Evolutionary conservation across 345 rosid species (phyloP).

Genomic region (Cardiospermum halicacabum): DNA sequence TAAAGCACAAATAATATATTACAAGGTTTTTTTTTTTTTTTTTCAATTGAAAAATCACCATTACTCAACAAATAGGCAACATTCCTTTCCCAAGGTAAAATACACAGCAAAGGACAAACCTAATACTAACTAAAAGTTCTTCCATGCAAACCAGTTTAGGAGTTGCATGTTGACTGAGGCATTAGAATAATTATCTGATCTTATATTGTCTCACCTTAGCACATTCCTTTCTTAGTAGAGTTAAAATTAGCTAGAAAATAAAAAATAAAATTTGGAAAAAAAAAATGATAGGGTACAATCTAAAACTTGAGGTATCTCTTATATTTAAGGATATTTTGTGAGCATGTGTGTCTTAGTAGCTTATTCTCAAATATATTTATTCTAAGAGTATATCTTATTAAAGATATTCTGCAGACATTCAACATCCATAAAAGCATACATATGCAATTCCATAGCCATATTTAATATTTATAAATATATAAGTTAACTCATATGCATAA

Average conservation of each 20-base stretch:
- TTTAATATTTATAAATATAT: background rate
- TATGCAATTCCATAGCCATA: background rate
- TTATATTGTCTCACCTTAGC: no score
- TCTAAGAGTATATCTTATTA: background rate
- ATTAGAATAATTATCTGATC: background rate
- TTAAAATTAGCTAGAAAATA: background rate
- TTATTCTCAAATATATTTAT: background rate
- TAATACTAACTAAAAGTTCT: background rate
- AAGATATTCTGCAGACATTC: background rate
- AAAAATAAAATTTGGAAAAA: no score
- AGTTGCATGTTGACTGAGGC: background rate
- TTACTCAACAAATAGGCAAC: background rate
- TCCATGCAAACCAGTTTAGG: background rate
- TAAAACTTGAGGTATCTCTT: no score
- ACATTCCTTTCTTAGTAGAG: background rate
- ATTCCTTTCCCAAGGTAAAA: background rate
- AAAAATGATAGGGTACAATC: no score
- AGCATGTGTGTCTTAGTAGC: background rate
- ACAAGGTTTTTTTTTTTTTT: no score
- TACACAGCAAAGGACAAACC: no score
- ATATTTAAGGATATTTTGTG: background rate
- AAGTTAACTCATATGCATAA: background rate
- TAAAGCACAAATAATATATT: background rate
- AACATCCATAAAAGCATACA: background rate
- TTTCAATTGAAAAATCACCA: no score